These are phyloP conservation scores for Debaryomyces subglobosus DNA, from an alignment of 1,139 yeast genomes.

Conservation along the genomic window DNA sequence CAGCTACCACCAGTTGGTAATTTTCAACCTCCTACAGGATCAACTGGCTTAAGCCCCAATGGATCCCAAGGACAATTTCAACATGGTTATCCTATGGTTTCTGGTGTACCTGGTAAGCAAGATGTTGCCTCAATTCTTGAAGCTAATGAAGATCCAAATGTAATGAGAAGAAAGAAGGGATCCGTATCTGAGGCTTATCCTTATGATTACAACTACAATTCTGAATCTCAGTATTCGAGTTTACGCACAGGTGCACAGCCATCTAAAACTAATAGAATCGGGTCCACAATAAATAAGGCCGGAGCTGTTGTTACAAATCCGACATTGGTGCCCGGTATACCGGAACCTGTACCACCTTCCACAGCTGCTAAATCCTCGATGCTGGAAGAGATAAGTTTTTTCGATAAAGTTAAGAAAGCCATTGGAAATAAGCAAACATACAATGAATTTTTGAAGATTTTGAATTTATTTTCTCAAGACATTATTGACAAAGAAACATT, in stretches of 20 bases:
- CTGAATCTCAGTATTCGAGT: slow-evolving; percentile 58
- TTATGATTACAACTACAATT: slow-evolving; percentile 40
- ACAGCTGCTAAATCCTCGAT: slow-evolving; percentile 55
- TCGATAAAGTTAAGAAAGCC: slow-evolving; percentile 88
- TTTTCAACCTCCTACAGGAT: slow-evolving; percentile 76
- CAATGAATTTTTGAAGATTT: slow-evolving; percentile 84
- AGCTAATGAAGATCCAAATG: slow-evolving; percentile 14
- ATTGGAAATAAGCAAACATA: slow-evolving; percentile 89
- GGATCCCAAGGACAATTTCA: slow-evolving; percentile 19
- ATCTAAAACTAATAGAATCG: slow-evolving; percentile 32
- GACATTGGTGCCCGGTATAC: slow-evolving; percentile 79
- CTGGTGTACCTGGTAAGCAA: slow-evolving; percentile 14
- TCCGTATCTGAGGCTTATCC: slow-evolving; percentile 33
- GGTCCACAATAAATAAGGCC: slow-evolving; percentile 22
- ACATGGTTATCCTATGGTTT: slow-evolving; percentile 7
- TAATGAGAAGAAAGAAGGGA: slow-evolving; percentile 27
- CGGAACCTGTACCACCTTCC: slow-evolving; percentile 81
- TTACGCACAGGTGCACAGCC: slow-evolving; percentile 43
- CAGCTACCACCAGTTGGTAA: slow-evolving; percentile 96
- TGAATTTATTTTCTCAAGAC: slow-evolving; percentile 87
- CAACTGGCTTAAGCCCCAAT: slow-evolving; percentile 34
- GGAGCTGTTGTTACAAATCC: slow-evolving; percentile 46
- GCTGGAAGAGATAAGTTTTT: slow-evolving; percentile 84
- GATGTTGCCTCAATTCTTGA: slow-evolving; percentile 17
- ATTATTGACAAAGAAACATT: slow-evolving; percentile 81